These are phyloP conservation scores for Lachnellula arida DNA, from an alignment of 2,329 filamentous ascomycete genomes.

Conservation along the genomic window DNA sequence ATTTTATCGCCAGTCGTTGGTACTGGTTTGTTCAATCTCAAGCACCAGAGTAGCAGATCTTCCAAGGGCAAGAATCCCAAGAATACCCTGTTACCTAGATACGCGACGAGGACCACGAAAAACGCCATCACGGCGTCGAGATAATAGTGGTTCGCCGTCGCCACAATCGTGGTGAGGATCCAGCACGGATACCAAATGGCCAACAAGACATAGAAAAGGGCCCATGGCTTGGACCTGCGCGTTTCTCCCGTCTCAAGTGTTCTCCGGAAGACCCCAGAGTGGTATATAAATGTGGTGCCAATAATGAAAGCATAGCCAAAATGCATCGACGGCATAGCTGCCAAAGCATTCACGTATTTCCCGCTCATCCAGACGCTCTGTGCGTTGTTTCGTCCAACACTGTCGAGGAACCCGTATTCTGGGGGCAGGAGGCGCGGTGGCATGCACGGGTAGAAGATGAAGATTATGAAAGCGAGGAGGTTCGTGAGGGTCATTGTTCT, in stretches of 20 bases:
- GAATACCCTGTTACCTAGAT: conserved; percentile 44
- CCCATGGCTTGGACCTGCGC: conserved; percentile 40
- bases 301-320: conserved; percentile 52
- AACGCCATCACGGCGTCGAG: conserved; percentile 46
- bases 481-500: conserved; percentile 50
- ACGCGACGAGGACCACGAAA: conserved; percentile 42
- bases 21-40: conserved; percentile 46
- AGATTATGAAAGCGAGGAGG: conserved; percentile 47
- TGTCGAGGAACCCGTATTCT: conserved; percentile 46
- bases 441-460: conserved; percentile 50
- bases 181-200: conserved; percentile 42
- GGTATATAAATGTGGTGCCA: conserved; percentile 47
- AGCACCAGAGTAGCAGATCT: conserved; percentile 42
- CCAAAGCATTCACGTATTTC: conserved; percentile 46
- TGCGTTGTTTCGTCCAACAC: conserved; percentile 44
- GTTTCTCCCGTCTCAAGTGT: conserved; percentile 37
- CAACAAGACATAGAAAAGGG: conserved; percentile 38
- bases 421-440: conserved; percentile 46
- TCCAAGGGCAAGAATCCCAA: conserved; percentile 46
- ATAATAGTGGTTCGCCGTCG: conserved; percentile 52
- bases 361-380: conserved; percentile 47
- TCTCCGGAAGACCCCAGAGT: conserved; percentile 41
- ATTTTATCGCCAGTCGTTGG: conserved; percentile 42
- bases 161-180: conserved; percentile 46
- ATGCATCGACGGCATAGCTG: conserved; percentile 49